Evolutionary conservation across 441 rosid species (phyloP).

Genomic region (Pelargonium myrrhifolium): DNA sequence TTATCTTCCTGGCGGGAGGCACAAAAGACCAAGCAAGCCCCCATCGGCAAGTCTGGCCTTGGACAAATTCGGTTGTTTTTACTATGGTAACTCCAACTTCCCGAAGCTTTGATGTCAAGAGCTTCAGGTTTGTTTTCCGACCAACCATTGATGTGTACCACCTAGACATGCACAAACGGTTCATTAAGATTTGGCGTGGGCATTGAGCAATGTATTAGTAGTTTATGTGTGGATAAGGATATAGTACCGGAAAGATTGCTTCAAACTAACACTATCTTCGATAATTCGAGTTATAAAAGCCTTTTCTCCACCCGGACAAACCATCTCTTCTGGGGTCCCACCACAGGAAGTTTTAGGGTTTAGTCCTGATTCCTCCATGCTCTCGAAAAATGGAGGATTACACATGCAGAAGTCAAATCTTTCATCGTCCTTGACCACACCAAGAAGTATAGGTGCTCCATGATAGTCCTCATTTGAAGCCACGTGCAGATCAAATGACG

Average conservation of each 20-base stretch:
- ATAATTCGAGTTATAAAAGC: constrained; percentile 69
- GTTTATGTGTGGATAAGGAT: not conserved
- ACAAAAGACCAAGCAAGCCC: constrained; percentile 92
- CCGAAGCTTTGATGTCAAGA: constrained; percentile 64
- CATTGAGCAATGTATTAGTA: not conserved
- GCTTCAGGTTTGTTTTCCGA: constrained; percentile 70
- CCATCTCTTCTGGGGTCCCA: constrained; percentile 86
- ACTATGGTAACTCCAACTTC: constrained; percentile 65
- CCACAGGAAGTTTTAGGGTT: constrained; percentile 94
- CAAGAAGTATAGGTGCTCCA: constrained; percentile 49
- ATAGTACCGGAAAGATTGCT: constrained; percentile 54
- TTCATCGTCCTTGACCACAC: constrained; percentile 62
- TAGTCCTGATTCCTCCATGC: constrained; percentile 71
- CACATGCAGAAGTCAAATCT: constrained; percentile 90
- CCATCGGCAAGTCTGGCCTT: constrained; percentile 91
- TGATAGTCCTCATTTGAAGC: constrained; percentile 27
- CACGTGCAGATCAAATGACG: constrained; percentile 19
- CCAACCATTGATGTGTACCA: constrained; percentile 96
- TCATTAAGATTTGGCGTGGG: too few species aligned
- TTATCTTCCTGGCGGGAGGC: constrained; percentile 55
- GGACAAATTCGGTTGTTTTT: constrained; percentile 84
- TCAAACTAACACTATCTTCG: constrained; percentile 61
- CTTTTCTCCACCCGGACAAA: constrained; percentile 81
- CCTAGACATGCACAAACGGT: constrained; percentile 29
- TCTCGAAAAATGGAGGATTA: constrained; percentile 92